Percentiles rank a stretch among this genome's conserved stretches.
phyloP scores from a whole-genome alignment of 2,329 filamentous ascomycete species.

The Aspergillus sp. region DNA sequence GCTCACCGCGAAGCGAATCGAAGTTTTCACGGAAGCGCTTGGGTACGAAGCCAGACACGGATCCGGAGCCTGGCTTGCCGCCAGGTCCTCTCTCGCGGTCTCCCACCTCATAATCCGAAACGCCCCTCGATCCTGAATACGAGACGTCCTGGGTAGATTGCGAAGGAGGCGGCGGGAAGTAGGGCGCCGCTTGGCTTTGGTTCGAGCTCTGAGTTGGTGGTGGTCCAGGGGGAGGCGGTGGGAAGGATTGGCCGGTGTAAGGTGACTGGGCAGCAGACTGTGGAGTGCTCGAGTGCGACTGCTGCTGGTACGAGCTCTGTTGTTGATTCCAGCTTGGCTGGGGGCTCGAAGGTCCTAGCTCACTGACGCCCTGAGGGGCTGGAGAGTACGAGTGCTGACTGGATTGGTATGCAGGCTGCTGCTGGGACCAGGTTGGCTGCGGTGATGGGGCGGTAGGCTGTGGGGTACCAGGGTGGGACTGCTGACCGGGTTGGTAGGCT shows the following conservation, averaged over 20 bases:
- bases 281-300: slow-evolving; percentile 4
- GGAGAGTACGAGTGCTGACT: background rate
- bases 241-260: slow-evolving; percentile 37
- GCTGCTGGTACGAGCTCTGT: slow-evolving; percentile 10
- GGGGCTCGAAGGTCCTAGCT: background rate
- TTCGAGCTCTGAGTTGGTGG: slow-evolving; percentile 14
- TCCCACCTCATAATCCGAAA: slow-evolving; percentile 37
- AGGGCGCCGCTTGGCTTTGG: slow-evolving; percentile 35
- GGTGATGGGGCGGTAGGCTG: background rate
- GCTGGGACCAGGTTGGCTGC: background rate
- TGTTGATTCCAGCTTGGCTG: slow-evolving; percentile 2
- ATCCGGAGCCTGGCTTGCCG: slow-evolving; percentile 3
- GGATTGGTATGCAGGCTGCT: background rate
- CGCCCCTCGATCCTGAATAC: slow-evolving; percentile 34
- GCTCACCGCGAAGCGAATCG: slow-evolving; percentile 38
- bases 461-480: background rate
- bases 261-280: slow-evolving; percentile 4
- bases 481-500: background rate
- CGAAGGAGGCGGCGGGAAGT: slow-evolving; percentile 44
- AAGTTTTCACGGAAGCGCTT: slow-evolving; percentile 40
- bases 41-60: slow-evolving; percentile 23
- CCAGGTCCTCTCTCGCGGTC: slow-evolving; percentile 29
- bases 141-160: slow-evolving; percentile 34
- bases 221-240: slow-evolving; percentile 40
- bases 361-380: background rate